Percentiles rank a stretch among this genome's conserved stretches.
These are phyloP conservation scores for Monilinia vaccinii-corymbosi DNA, from an alignment of 2,329 filamentous ascomycete genomes.

Conservation along the genomic window DNA sequence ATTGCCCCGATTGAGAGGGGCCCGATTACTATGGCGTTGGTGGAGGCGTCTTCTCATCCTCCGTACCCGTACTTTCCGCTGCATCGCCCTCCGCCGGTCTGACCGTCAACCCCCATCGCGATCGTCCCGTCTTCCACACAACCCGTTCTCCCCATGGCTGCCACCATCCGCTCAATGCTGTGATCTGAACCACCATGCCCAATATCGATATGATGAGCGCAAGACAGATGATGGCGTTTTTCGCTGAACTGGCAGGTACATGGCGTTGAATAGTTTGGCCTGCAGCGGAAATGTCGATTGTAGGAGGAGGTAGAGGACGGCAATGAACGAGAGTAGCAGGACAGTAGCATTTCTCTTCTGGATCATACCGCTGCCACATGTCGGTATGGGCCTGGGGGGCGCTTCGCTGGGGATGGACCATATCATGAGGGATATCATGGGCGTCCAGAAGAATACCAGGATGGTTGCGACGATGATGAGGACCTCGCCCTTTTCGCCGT, in stretches of 20 bases:
- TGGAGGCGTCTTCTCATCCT: not conserved
- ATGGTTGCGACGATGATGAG: not conserved
- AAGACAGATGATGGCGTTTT: not conserved
- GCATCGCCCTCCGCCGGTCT: not conserved
- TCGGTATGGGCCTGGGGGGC: not conserved
- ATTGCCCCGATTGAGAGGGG: not conserved
- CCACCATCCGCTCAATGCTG: not conserved
- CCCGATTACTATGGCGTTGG: no score
- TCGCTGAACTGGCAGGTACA: not conserved
- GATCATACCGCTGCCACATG: not conserved
- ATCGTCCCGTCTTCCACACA: not conserved
- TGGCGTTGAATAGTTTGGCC: not conserved
- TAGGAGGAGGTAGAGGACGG: not conserved
- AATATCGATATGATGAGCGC: not conserved
- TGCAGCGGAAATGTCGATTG: not conserved
- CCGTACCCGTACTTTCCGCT: not conserved
- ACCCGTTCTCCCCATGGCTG: not conserved
- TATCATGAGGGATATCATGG: not conserved
- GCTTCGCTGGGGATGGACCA: not conserved
- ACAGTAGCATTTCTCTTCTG: not conserved
- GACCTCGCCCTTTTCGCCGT: not conserved
- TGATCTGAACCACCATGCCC: not conserved
- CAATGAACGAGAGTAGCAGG: not conserved
- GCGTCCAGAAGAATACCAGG: not conserved
- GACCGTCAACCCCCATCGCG: not conserved